Evolutionary conservation across 2,329 filamentous ascomycete genomes (phyloP).

Genomic region (Fusarium denticulatum): DNA sequence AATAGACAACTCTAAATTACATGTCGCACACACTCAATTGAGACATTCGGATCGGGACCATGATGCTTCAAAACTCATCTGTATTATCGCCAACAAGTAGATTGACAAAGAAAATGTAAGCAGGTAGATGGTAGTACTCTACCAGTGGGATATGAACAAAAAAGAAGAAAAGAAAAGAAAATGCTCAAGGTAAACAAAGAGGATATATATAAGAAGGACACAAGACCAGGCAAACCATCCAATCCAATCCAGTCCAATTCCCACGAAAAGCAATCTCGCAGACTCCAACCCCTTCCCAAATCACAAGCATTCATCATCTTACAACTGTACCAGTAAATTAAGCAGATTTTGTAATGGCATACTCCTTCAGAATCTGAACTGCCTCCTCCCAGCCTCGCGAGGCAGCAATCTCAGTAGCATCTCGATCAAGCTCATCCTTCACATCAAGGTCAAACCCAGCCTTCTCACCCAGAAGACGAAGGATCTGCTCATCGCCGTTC

Average conservation of each 20-base stretch:
- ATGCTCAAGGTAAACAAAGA: conserved; percentile 33
- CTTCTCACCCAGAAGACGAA: conserved; percentile 62
- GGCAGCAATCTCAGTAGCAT: conserved; percentile 66
- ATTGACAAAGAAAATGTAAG: conserved; percentile 32
- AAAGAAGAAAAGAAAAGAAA: conserved; percentile 4
- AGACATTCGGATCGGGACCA: too few relatives aligned
- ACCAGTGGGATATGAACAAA: conserved; percentile 27
- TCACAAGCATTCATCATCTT: conserved; percentile 33
- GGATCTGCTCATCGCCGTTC: conserved; percentile 66
- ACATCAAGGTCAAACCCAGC: conserved; percentile 62
- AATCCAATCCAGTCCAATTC: background rate
- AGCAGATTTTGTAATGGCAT: conserved; percentile 22
- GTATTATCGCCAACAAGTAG: conserved; percentile 20
- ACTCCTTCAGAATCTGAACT: conserved; percentile 53
- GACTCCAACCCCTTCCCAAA: conserved; percentile 29
- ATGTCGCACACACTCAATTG: background rate
- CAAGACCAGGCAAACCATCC: conserved; percentile 14
- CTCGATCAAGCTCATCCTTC: conserved; percentile 63
- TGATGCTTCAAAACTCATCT: background rate
- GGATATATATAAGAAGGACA: conserved; percentile 27
- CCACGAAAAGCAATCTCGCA: conserved; percentile 28
- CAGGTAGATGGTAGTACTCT: conserved; percentile 15
- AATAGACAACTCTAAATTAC: background rate
- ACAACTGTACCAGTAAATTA: conserved; percentile 21
- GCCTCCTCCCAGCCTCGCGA: conserved; percentile 69